Percentiles rank a stretch among this genome's conserved stretches.
phyloP scores from a whole-genome alignment of 2,329 filamentous ascomycete genomes.

The Cladosporium sp. region DNA sequence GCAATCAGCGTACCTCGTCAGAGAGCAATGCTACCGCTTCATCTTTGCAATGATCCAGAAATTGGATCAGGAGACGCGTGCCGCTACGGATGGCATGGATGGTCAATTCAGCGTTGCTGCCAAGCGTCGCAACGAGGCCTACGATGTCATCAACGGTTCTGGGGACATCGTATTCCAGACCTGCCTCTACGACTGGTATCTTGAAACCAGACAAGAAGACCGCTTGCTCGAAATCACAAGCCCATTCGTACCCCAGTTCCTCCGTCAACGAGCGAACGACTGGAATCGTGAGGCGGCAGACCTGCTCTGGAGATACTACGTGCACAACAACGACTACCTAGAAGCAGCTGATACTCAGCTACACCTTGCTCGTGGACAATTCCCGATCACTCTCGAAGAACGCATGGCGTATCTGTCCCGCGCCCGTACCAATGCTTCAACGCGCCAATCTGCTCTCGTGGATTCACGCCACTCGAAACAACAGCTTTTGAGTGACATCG shows the following conservation, averaged over 20 bases:
- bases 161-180: conserved; percentile 94
- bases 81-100: conserved; percentile 72
- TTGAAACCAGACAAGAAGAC: conserved; percentile 79
- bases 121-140: conserved; percentile 82
- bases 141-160: conserved; percentile 83
- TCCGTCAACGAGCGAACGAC: conserved; percentile 71
- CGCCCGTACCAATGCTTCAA: conserved; percentile 89
- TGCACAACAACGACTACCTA: conserved; percentile 78
- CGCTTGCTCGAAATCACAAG: conserved; percentile 83
- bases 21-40: conserved; percentile 81
- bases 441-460: conserved; percentile 72
- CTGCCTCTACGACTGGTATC: conserved; percentile 97
- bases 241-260: conserved; percentile 80
- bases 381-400: conserved; percentile 75
- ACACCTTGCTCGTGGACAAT: conserved; percentile 78
- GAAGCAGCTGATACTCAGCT: conserved; percentile 86
- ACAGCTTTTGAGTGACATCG: conserved; percentile 78
- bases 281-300: conserved; percentile 75
- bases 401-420: conserved; percentile 87
- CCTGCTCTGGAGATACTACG: conserved; percentile 89
- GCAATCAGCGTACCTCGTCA: conserved; percentile 64
- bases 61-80: conserved; percentile 69
- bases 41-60: conserved; percentile 77
- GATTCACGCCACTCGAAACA: conserved; percentile 65
- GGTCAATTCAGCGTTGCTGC: conserved; percentile 73